Evolutionary conservation across 345 rosid genomes (phyloP).

Genomic region (Balakata baccata): DNA sequence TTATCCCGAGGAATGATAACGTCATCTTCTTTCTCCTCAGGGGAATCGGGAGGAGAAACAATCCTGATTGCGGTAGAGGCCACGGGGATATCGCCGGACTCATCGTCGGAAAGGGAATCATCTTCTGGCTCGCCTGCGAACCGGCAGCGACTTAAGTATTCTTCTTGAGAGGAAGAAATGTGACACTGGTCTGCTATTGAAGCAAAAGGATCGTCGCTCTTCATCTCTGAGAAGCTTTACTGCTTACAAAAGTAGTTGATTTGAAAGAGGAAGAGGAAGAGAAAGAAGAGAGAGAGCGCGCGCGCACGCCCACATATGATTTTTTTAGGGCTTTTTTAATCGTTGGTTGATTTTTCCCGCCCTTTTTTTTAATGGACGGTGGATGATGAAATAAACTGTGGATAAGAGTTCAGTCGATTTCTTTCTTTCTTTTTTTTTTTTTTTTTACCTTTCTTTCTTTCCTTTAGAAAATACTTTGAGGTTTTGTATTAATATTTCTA

Average conservation of each 20-base stretch:
- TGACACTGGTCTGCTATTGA: constrained; percentile 21
- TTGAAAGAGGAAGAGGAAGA: background rate
- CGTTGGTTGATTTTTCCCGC: constrained; percentile 13
- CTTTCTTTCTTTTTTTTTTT: too few relatives aligned
- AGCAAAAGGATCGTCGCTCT: constrained; percentile 23
- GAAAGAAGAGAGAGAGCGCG: background rate
- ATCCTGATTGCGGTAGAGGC: constrained; percentile 36
- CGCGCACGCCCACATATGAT: background rate
- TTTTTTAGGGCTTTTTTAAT: background rate
- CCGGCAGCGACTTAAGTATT: constrained; percentile 7
- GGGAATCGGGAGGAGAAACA: constrained; percentile 28
- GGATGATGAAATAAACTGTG: background rate
- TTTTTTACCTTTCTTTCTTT: too few relatives aligned
- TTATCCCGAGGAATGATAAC: background rate
- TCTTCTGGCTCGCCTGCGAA: constrained; percentile 17
- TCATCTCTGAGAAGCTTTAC: background rate
- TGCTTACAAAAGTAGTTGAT: background rate
- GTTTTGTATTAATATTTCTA: too few relatives aligned
- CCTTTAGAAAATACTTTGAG: too few relatives aligned
- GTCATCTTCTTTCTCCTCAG: background rate
- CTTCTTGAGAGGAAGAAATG: constrained; percentile 30
- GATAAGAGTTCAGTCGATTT: background rate
- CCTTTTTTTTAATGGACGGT: background rate
- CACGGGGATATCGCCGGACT: constrained; percentile 20
- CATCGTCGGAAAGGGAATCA: background rate